phyloP scores from a whole-genome alignment of 2,329 filamentous ascomycete genomes.

The Orbilia ellipsospora region DNA sequence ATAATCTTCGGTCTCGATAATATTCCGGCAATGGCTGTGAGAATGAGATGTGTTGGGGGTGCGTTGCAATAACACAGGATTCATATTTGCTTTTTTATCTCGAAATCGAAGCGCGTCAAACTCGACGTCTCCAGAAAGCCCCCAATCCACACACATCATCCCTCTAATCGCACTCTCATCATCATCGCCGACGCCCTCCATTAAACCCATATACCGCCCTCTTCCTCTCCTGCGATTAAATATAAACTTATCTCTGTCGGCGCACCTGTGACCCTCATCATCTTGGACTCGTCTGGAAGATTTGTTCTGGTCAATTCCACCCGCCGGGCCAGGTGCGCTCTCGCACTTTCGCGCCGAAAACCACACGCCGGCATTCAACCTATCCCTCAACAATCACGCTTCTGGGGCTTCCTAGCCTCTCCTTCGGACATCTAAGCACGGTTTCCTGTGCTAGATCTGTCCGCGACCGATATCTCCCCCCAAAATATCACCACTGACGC shows the following conservation, averaged over 20 bases:
- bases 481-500: background rate
- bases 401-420: background rate
- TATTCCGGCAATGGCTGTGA: too few species aligned
- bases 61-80: conserved; percentile 26
- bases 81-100: conserved; percentile 51
- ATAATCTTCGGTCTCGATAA: too few species aligned
- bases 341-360: conserved; percentile 12
- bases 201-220: background rate
- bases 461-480: background rate
- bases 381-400: background rate
- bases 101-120: conserved; percentile 53
- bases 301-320: conserved; percentile 11
- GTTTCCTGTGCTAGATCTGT: background rate
- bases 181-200: background rate
- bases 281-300: background rate
- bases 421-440: conserved; percentile 5
- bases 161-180: background rate
- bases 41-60: conserved; percentile 18
- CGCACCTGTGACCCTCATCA: background rate
- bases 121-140: conserved; percentile 30
- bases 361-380: background rate
- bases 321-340: background rate
- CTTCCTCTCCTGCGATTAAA: background rate
- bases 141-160: background rate
- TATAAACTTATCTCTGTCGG: background rate